Conservation (phyloP, 164 flowering plant genomes). For the Stephania yunnanensis region DNA sequence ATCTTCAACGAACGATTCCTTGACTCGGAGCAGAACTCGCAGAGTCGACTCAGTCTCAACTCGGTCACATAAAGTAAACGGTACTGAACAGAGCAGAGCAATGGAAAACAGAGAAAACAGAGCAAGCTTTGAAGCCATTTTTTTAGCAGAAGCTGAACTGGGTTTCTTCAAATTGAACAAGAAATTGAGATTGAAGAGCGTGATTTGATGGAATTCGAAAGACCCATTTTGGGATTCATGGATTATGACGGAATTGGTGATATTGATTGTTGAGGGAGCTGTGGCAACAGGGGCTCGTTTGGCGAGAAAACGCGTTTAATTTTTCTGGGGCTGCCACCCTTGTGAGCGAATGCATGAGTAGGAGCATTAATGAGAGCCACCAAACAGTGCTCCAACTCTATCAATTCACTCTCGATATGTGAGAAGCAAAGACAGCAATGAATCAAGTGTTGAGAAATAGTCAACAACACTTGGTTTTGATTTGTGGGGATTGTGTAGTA, state of each 20-base stretch:
- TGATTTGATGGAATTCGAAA: not conserved
- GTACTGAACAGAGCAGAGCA: constrained; percentile 7
- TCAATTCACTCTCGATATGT: not conserved
- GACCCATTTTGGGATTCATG: not conserved
- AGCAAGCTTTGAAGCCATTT: constrained; percentile 7
- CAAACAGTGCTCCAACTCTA: not conserved
- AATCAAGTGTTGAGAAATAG: not conserved
- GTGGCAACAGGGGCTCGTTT: not conserved
- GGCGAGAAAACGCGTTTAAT: constrained; percentile 13
- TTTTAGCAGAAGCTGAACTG: not conserved
- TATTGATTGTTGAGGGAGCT: not conserved
- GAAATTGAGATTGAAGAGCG: not conserved
- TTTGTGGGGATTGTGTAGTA: not conserved
- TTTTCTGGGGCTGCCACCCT: constrained; percentile 1
- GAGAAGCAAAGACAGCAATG: not conserved
- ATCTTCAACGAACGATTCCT: constrained; percentile 49
- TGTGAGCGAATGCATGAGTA: constrained; percentile 15
- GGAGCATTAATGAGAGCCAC: constrained; percentile 16
- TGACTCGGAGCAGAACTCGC: constrained; percentile 51
- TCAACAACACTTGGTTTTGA: not conserved
- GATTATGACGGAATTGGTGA: not conserved
- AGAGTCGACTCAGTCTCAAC: constrained; percentile 12
- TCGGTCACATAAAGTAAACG: constrained; percentile 17
- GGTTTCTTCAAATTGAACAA: not conserved
- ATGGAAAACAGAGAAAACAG: constrained; percentile 11